Base-by-base conservation (phyloP, 306 rosid genomes). In the Cucumis sativus region DNA sequence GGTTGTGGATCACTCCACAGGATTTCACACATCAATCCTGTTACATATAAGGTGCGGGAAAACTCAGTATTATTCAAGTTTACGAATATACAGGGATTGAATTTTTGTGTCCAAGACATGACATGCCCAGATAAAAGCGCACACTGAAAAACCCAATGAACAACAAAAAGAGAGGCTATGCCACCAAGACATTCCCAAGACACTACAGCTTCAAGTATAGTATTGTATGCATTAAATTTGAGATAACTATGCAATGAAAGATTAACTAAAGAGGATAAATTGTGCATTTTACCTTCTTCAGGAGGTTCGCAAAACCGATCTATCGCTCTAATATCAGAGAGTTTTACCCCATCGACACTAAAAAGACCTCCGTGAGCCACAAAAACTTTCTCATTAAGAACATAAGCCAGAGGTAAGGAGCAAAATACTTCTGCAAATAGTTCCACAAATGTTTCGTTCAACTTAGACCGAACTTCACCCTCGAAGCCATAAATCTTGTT, bases 1-100 rank as follows among this genome's bases (percentile, higher is more conserved):
- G 98, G 97, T 71, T 96, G 99, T 79, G 99, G 99, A 83, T 96
- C 99, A 80, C 99, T 96, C 99, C 99, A 96, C 33, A 96, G 88
- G 82, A 96, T 81, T 84, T 96, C 99, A 74, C 99, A 96, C 99
- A 96, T 96, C 84, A 96, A 84, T 63, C 99, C 99, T 96, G 85
- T 76, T 47, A 71, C 82, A 25, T 25, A 80, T 39, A 74, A 51
- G 63, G 71, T 30, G 62, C 47, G 15, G 13, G 57, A 49, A 49
- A 16, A 28, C 23, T 17, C 16, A 16, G 43, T 13, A 4, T 6
- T 71, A 49, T 49, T 71, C 60, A 47, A 16, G 5, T 16, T 25
- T 15, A 49, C 10, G 9, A 49, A 49, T 49, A 25, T 15, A 16
- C 14, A 1, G 43, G 30, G 16, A 71, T 13, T 70, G 8, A 40